Percentiles rank a stretch among this genome's conserved stretches.
phyloP scores from a whole-genome alignment of 1,284 basidiomycete genomes.

The Naganishia liquefaciens region DNA sequence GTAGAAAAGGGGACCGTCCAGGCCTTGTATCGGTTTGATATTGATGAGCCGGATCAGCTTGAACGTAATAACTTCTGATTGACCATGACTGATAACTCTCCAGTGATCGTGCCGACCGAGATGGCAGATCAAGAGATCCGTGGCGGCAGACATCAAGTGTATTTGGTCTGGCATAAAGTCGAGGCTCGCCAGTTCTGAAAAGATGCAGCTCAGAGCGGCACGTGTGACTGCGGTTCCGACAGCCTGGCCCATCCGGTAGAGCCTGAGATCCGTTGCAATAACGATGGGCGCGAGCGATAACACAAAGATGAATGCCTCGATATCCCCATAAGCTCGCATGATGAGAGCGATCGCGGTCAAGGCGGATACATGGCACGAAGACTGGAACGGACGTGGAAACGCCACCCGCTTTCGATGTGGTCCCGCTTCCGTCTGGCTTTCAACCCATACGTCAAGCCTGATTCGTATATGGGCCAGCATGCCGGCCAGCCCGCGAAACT shows the following conservation, averaged over 20 bases:
- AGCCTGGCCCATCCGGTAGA: constrained; percentile 27
- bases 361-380: constrained; percentile 21
- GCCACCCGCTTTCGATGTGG: constrained; percentile 14
- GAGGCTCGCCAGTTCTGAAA: constrained; percentile 22
- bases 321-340: constrained; percentile 17
- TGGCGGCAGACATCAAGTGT: constrained; percentile 15
- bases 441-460: constrained; percentile 19
- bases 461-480: constrained; percentile 20
- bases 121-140: constrained; percentile 21
- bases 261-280: constrained; percentile 18
- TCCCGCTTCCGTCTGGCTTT: not conserved
- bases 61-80: constrained; percentile 19
- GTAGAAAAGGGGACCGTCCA: constrained; percentile 17
- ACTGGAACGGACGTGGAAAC: constrained; percentile 23
- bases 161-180: constrained; percentile 26
- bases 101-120: constrained; percentile 21
- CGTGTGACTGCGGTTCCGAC: constrained; percentile 13
- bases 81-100: constrained; percentile 18
- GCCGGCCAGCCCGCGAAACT: constrained; percentile 17
- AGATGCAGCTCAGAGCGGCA: constrained; percentile 22
- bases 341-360: constrained; percentile 23
- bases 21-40: constrained; percentile 24
- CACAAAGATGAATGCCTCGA: constrained; percentile 27
- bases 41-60: constrained; percentile 26
- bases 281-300: constrained; percentile 20